Evolutionary conservation across 192 early-diverging fungal species (phyloP).

Genomic region (Pilobolus umbonatus): DNA sequence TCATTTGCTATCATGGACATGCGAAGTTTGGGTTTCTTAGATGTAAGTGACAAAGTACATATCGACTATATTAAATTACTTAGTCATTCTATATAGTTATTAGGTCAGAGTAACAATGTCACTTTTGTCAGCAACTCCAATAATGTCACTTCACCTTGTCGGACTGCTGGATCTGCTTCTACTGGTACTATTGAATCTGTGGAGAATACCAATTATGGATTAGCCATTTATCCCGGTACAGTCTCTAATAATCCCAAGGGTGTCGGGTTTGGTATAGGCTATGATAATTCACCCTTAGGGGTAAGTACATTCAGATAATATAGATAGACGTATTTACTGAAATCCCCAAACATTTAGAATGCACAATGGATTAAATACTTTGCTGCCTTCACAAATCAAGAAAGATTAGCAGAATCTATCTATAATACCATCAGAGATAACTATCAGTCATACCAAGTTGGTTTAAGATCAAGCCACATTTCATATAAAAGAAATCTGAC

Average conservation of each 20-base stretch:
- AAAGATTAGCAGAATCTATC: constrained; percentile 12
- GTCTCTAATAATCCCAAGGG: constrained; percentile 20
- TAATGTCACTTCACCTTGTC: constrained; percentile 40
- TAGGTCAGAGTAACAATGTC: constrained; percentile 26
- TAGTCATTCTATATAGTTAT: constrained; percentile 22
- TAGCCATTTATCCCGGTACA: constrained; percentile 17
- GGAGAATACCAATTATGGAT: constrained; percentile 9
- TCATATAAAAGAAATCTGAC: constrained; percentile 32
- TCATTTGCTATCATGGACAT: constrained; percentile 29
- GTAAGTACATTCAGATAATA: constrained; percentile 12
- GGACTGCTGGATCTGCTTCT: constrained; percentile 3
- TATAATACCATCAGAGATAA: constrained; percentile 28
- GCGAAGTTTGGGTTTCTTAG: constrained; percentile 36
- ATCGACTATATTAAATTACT: not conserved
- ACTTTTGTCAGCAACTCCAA: constrained; percentile 20
- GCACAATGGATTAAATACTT: constrained; percentile 39
- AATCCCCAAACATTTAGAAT: not conserved
- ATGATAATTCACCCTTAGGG: constrained; percentile 9
- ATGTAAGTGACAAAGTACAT: constrained; percentile 28
- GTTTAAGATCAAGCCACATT: constrained; percentile 19
- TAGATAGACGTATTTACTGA: not conserved
- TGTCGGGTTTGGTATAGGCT: constrained; percentile 21
- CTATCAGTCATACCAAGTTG: constrained; percentile 13
- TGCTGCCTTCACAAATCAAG: constrained; percentile 37
- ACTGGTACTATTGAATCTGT: not conserved